Conservation (phyloP, 352 stramenopile species). For the Phytophthora foliorum region DNA sequence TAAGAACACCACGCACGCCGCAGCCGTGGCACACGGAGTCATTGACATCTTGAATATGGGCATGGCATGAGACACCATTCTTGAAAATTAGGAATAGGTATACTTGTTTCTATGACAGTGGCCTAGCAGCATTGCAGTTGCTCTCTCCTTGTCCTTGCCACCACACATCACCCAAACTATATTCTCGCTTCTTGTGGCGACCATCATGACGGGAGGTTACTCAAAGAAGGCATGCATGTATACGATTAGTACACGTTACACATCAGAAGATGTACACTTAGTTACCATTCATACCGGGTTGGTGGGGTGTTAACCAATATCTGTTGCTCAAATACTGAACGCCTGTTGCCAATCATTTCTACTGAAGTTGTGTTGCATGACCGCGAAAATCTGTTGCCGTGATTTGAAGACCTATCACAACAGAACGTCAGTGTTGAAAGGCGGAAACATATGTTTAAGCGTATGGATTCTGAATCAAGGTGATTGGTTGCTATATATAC, state of each 20-base stretch:
- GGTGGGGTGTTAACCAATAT: background rate
- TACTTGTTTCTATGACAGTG: slow-evolving; percentile 12
- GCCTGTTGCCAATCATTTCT: background rate
- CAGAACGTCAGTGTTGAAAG: no score
- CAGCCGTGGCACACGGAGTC: background rate
- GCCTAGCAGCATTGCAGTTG: slow-evolving; percentile 9
- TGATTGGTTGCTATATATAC: no score
- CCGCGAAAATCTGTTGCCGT: no score
- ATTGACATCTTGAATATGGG: background rate
- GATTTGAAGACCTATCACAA: no score
- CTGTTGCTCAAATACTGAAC: background rate
- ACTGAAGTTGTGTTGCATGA: no score
- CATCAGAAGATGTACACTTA: no score
- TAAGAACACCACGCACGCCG: slow-evolving; percentile 12
- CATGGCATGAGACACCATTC: background rate
- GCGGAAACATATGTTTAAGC: no score
- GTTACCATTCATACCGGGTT: no score
- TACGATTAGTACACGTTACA: no score
- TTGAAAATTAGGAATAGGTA: slow-evolving; percentile 8
- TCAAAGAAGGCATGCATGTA: no score
- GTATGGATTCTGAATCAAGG: no score
- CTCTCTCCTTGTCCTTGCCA: slow-evolving; percentile 15
- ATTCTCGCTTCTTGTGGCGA: slow-evolving; percentile 2
- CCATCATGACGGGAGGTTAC: no score
- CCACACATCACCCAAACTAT: slow-evolving; percentile 19